phyloP scores from a whole-genome alignment of 2,329 filamentous ascomycete genomes.

The Allantophomopsis lycopodina region DNA sequence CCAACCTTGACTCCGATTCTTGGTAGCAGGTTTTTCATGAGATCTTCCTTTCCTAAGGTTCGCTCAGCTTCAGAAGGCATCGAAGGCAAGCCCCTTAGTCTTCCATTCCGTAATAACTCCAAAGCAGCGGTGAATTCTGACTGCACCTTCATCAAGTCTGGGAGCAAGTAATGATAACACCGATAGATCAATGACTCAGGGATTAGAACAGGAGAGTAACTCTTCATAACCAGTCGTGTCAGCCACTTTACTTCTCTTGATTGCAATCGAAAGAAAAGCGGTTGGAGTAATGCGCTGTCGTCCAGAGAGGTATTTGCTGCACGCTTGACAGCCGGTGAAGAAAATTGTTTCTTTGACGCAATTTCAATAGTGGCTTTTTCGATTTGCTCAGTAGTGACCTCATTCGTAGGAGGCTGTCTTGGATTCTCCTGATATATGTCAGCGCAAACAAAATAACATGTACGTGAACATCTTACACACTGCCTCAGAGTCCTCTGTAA shows the following conservation, averaged over 20 bases:
- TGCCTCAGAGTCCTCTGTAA: constrained; percentile 48
- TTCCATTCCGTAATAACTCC: not conserved
- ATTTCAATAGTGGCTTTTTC: constrained; percentile 51
- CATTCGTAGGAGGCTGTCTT: constrained; percentile 2
- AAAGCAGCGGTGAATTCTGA: constrained; percentile 40
- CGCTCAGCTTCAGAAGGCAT: not conserved
- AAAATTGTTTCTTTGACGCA: constrained; percentile 58
- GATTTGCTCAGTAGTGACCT: constrained; percentile 58
- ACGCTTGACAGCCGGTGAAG: constrained; percentile 44
- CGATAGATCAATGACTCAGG: constrained; percentile 40
- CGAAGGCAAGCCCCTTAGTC: not conserved
- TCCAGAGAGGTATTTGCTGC: constrained; percentile 3
- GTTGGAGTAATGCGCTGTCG: constrained; percentile 29
- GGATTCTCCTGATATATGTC: constrained; percentile 1
- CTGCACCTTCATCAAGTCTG: constrained; percentile 55
- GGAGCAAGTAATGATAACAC: constrained; percentile 55
- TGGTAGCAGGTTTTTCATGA: not conserved
- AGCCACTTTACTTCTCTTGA: constrained; percentile 78
- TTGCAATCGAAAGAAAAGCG: constrained; percentile 43
- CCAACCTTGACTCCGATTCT: constrained; percentile 45
- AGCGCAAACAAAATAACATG: not conserved
- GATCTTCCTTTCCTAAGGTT: not conserved
- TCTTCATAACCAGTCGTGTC: constrained; percentile 65
- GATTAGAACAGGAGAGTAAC: constrained; percentile 53
- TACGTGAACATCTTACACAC: constrained; percentile 30